phyloP scores from a whole-genome alignment of 768 basidiomycete species.

The Kwoniella sp. region DNA sequence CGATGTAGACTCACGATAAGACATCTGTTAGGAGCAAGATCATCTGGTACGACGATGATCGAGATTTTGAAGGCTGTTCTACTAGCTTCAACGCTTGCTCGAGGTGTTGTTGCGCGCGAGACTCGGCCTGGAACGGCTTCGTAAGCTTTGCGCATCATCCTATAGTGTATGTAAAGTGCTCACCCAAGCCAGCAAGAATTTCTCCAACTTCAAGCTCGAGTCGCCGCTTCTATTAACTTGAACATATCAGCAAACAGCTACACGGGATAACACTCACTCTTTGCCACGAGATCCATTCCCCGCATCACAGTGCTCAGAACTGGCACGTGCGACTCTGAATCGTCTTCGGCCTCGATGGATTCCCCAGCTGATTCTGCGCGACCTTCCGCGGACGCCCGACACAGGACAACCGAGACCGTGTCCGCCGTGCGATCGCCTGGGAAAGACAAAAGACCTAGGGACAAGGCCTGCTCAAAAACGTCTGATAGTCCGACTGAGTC shows the following conservation, averaged over 20 bases:
- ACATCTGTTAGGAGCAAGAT: constrained; percentile 31
- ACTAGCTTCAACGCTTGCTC: constrained; percentile 61
- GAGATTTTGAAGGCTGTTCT: constrained; percentile 28
- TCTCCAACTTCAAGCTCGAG: constrained; percentile 75
- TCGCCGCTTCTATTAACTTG: constrained; percentile 73
- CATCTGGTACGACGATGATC: constrained; percentile 39
- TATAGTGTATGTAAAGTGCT: constrained; percentile 48
- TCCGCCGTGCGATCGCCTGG: constrained; percentile 21
- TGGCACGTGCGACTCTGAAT: constrained; percentile 19
- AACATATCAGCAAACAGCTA: not conserved
- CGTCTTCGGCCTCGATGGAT: constrained; percentile 13
- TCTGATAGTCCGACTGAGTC: constrained; percentile 10
- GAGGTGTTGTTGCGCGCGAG: constrained; percentile 23
- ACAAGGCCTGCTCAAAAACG: constrained; percentile 31
- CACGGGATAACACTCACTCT: constrained; percentile 26
- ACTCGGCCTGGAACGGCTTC: constrained; percentile 27
- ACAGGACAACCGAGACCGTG: constrained; percentile 27
- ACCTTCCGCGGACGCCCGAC: constrained; percentile 30
- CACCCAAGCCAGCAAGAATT: constrained; percentile 75
- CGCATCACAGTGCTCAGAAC: constrained; percentile 33
- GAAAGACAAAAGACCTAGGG: constrained; percentile 32
- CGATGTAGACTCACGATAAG: constrained; percentile 25
- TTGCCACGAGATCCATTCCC: constrained; percentile 32
- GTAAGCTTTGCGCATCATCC: constrained; percentile 5
- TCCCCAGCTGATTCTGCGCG: constrained; percentile 18